These are phyloP conservation scores for Pyrenochaeta sp. DNA, from an alignment of 2,329 filamentous ascomycete genomes.

Conservation along the genomic window DNA sequence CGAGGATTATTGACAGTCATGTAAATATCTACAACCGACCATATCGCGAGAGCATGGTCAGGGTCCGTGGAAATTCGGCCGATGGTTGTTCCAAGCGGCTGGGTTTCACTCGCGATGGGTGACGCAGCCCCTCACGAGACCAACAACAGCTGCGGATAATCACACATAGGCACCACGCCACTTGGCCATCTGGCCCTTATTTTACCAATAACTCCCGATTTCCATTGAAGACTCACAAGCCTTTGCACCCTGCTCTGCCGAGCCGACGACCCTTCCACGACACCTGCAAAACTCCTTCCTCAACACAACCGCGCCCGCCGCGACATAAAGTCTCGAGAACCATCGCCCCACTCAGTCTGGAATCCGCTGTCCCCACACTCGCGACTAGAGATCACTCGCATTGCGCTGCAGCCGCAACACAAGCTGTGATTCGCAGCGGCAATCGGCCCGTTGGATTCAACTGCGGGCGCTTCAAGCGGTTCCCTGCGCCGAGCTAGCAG, in stretches of 20 bases:
- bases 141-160: neutral
- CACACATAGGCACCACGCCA: neutral
- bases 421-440: constrained; percentile 29
- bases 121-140: constrained; percentile 15
- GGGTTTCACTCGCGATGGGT: constrained; percentile 5
- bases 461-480: constrained; percentile 27
- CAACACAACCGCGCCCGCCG: constrained; percentile 24
- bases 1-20: too few relatives aligned
- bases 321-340: constrained; percentile 17
- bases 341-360: constrained; percentile 19
- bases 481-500: constrained; percentile 20
- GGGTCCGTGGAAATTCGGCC: constrained; percentile 4
- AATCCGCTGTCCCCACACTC: too few relatives aligned
- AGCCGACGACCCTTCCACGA: neutral
- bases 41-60: too few relatives aligned
- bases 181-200: neutral
- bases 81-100: neutral
- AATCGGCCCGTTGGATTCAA: constrained; percentile 24
- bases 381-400: constrained; percentile 32
- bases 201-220: neutral
- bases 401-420: constrained; percentile 23
- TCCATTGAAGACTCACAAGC: neutral
- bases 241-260: neutral
- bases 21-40: too few relatives aligned
- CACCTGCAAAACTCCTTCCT: neutral